These are phyloP conservation scores for Isoetes taiwanensis DNA, from an alignment of 75 land plant species.

Conservation along the genomic window DNA sequence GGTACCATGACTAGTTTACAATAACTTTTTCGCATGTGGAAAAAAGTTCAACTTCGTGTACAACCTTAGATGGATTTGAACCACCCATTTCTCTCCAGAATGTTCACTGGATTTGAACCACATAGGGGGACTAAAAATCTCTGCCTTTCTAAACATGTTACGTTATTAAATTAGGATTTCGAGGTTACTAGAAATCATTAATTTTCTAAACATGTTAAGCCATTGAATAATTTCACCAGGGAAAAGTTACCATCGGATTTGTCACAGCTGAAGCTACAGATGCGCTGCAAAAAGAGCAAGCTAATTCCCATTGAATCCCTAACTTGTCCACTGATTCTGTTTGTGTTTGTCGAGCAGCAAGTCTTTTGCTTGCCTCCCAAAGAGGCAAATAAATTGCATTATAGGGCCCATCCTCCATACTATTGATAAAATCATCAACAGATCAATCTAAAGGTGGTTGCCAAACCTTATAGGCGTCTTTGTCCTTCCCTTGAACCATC, in stretches of 20 bases:
- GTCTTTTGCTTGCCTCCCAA: constrained; percentile 4
- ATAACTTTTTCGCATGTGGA: too few relatives aligned
- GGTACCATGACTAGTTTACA: too few relatives aligned
- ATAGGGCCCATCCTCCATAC: background rate
- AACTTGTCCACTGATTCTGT: background rate
- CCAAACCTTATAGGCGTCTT: constrained; percentile 4
- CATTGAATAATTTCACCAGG: too few relatives aligned
- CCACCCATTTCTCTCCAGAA: too few relatives aligned
- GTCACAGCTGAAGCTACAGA: background rate
- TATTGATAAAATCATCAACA: background rate
- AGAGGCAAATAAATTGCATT: constrained; percentile 1
- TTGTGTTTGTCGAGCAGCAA: background rate
- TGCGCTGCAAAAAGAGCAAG: background rate
- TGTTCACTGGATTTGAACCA: too few relatives aligned
- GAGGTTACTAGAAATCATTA: too few relatives aligned
- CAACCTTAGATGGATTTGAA: too few relatives aligned
- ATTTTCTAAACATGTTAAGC: too few relatives aligned
- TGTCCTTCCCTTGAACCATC: background rate
- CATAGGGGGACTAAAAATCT: too few relatives aligned
- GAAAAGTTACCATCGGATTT: constrained; percentile 8
- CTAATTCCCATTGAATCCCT: background rate
- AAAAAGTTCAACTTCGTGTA: too few relatives aligned
- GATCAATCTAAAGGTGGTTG: background rate
- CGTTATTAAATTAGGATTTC: too few relatives aligned
- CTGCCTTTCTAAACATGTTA: too few relatives aligned